phyloP scores from a whole-genome alignment of 1,139 yeast genomes.

The Saccharomyces hybrid region DNA sequence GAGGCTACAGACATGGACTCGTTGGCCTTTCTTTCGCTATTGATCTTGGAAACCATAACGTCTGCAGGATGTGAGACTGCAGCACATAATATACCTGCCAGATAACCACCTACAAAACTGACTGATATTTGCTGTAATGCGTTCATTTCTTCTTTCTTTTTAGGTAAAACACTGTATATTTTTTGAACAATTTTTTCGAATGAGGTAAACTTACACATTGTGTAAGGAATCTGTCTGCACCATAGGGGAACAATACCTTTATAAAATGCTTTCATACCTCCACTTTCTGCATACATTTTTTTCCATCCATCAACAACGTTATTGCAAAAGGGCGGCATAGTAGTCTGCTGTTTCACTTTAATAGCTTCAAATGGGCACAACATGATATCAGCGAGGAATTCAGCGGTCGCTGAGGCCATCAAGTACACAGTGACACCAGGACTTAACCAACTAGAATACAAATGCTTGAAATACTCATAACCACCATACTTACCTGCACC shows the following conservation, averaged over 20 bases:
- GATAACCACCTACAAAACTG: conserved; percentile 87
- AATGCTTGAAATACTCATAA: conserved; percentile 81
- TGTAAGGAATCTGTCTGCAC: conserved; percentile 93
- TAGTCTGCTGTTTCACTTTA: conserved; percentile 87
- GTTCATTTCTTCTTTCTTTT: conserved; percentile 47
- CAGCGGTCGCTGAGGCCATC: conserved; percentile 88
- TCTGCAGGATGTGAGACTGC: conserved; percentile 94
- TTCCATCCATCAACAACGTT: conserved; percentile 59
- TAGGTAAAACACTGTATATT: conserved; percentile 52
- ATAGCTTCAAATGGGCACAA: conserved; percentile 92
- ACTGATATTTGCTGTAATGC: conserved; percentile 79
- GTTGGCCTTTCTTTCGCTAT: conserved; percentile 59
- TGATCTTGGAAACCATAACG: conserved; percentile 90
- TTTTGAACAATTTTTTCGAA: conserved; percentile 81
- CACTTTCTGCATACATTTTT: conserved; percentile 50
- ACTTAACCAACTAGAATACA: conserved; percentile 47
- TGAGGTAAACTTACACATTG: conserved; percentile 92
- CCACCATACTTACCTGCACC: conserved; percentile 97
- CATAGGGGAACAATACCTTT: conserved; percentile 86
- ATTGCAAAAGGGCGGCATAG: conserved; percentile 73
- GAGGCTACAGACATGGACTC: conserved; percentile 65
- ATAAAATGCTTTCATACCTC: conserved; percentile 68
- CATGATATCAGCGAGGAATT: conserved; percentile 79
- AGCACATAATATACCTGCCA: conserved; percentile 95
- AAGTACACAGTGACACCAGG: conserved; percentile 73